phyloP scores from a whole-genome alignment of 2,329 filamentous ascomycete species.

The Colletotrichum paranaense region DNA sequence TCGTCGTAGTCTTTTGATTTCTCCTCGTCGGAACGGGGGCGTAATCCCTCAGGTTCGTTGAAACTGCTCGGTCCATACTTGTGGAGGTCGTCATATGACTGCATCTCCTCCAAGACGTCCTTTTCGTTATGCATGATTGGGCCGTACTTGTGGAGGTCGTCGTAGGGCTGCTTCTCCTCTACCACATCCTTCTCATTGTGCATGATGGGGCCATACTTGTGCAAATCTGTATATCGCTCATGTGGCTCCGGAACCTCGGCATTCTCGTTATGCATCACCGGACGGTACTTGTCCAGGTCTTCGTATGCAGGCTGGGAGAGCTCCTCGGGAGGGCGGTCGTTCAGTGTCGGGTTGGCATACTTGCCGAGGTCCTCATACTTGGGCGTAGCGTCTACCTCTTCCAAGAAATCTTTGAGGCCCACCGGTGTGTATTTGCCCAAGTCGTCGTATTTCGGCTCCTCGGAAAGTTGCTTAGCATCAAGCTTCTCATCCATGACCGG shows the following conservation, averaged over 20 bases:
- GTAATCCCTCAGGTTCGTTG: slow-evolving; percentile 51
- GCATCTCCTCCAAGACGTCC: slow-evolving; percentile 49
- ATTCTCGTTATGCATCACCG: slow-evolving; percentile 48
- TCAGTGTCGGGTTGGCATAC: slow-evolving; percentile 41
- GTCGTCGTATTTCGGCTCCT: slow-evolving; percentile 51
- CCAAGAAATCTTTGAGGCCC: slow-evolving; percentile 22
- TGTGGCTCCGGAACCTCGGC: slow-evolving; percentile 31
- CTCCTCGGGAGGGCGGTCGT: slow-evolving; percentile 37
- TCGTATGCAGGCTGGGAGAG: slow-evolving; percentile 44
- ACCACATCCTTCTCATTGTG: slow-evolving; percentile 51
- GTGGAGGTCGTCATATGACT: slow-evolving; percentile 52
- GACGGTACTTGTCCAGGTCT: slow-evolving; percentile 48
- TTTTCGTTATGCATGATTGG: slow-evolving; percentile 45
- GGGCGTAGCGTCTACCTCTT: background rate
- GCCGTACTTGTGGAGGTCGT: slow-evolving; percentile 50
- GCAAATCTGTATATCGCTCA: slow-evolving; percentile 35
- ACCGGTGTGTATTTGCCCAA: slow-evolving; percentile 52
- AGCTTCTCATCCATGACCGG: slow-evolving; percentile 45
- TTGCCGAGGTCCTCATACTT: slow-evolving; percentile 50
- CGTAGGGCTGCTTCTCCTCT: slow-evolving; percentile 51
- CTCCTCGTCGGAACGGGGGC: slow-evolving; percentile 46
- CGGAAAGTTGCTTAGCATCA: slow-evolving; percentile 36
- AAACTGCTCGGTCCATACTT: slow-evolving; percentile 48
- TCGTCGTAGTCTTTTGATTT: slow-evolving; percentile 53
- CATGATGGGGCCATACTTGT: slow-evolving; percentile 37